Conservation (phyloP, 2,329 filamentous ascomycete genomes). For the Trichoderma cornu-damae region DNA sequence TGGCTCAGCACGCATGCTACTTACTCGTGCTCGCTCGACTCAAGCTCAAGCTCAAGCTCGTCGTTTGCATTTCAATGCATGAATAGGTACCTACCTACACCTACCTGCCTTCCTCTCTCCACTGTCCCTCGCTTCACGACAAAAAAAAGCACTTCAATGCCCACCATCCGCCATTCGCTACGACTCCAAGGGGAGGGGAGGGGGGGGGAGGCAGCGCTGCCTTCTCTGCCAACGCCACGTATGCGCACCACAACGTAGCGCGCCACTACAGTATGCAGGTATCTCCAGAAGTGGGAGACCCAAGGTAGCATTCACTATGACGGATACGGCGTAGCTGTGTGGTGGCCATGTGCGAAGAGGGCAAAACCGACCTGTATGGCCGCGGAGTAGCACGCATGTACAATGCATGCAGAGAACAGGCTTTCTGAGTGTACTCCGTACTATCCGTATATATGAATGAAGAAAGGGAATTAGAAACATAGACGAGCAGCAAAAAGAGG, state of each 20-base stretch:
- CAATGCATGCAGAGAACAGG: conserved; percentile 15
- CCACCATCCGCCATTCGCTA: conserved; percentile 1
- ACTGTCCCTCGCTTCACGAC: not conserved
- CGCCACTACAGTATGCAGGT: conserved; percentile 14
- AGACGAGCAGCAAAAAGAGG: not conserved
- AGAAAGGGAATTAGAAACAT: not conserved
- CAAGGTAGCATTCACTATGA: not conserved
- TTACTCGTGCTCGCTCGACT: conserved; percentile 6
- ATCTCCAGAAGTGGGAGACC: conserved; percentile 6
- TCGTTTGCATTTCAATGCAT: conserved; percentile 8
- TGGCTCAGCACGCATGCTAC: no score
- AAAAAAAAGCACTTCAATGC: not conserved
- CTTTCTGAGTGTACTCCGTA: not conserved
- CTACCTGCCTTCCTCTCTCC: no score
- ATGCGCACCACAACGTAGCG: conserved; percentile 9
- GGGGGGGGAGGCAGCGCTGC: not conserved
- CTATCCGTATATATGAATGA: no score
- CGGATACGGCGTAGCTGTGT: not conserved
- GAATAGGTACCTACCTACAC: no score
- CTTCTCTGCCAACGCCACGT: conserved; percentile 16
- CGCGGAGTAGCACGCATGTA: not conserved
- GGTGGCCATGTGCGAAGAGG: not conserved
- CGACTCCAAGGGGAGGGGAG: not conserved
- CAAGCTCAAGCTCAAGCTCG: not conserved
- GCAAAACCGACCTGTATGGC: not conserved